Evolutionary conservation across 345 rosid genomes (phyloP).

Genomic region (Populus alba): DNA sequence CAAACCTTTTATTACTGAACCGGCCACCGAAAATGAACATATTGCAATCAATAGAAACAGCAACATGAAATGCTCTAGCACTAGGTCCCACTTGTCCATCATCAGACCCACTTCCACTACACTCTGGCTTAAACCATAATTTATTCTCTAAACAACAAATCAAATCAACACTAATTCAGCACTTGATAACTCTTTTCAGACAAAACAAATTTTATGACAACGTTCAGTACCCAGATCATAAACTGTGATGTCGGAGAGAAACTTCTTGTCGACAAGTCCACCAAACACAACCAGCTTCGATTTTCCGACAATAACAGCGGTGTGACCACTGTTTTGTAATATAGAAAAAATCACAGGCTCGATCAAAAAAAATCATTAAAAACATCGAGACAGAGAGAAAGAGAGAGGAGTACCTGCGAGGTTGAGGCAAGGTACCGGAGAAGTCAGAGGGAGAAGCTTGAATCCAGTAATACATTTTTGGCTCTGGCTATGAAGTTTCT

Average conservation of each 20-base stretch:
- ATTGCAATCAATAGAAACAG: conserved; percentile 84
- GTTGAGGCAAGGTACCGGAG: conserved; percentile 65
- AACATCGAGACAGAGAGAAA: not conserved
- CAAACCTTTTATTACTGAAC: conserved; percentile 65
- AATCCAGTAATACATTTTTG: conserved; percentile 83
- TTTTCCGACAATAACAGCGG: conserved; percentile 70
- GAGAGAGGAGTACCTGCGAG: conserved; percentile 57
- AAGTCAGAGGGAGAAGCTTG: conserved; percentile 81
- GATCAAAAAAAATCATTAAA: too few relatives aligned
- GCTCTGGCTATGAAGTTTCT: not conserved
- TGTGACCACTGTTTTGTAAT: conserved; percentile 63
- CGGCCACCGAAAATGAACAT: conserved; percentile 99
- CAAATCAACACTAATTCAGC: not conserved
- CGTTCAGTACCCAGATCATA: conserved; percentile 65
- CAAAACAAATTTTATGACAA: not conserved
- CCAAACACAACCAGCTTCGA: conserved; percentile 86
- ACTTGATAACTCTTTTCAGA: too few relatives aligned
- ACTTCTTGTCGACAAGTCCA: conserved; percentile 77
- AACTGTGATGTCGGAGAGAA: conserved; percentile 64
- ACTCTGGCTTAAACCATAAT: conserved; percentile 88
- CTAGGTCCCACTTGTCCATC: conserved; percentile 83
- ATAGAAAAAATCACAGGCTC: too few relatives aligned
- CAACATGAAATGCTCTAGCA: conserved; percentile 91
- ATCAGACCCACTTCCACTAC: conserved; percentile 77
- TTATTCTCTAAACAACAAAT: conserved; percentile 56